Evolutionary conservation across 2,329 filamentous ascomycete genomes (phyloP).

Genomic region (Colletotrichum sp.): DNA sequence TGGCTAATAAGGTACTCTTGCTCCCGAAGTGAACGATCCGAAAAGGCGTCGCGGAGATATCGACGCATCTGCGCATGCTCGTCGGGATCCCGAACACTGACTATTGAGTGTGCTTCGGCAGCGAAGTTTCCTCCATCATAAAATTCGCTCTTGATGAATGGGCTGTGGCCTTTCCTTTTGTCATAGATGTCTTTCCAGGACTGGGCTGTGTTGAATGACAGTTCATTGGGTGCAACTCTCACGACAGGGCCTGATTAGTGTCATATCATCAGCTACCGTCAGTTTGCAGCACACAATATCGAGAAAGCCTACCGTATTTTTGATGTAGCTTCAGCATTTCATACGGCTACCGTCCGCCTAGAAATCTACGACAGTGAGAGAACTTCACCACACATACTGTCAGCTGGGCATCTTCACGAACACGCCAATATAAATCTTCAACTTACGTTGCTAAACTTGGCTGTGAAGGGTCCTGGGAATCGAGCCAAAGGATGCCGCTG

Average conservation of each 20-base stretch:
- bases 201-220: constrained; percentile 42
- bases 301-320: not conserved
- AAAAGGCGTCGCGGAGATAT: constrained; percentile 32
- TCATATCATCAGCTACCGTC: not conserved
- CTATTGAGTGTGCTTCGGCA: constrained; percentile 27
- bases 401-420: not conserved
- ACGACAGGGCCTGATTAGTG: constrained; percentile 45
- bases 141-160: constrained; percentile 29
- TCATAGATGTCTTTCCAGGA: constrained; percentile 46
- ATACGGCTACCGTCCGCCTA: not conserved
- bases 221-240: constrained; percentile 48
- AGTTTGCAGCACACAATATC: not conserved
- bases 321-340: not conserved
- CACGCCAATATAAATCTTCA: not conserved
- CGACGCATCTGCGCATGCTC: constrained; percentile 30
- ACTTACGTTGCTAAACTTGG: not conserved
- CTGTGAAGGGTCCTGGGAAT: not conserved
- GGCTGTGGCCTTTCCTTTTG: constrained; percentile 14
- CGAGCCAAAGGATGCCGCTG: not conserved
- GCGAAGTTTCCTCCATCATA: constrained; percentile 30
- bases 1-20: constrained; percentile 31
- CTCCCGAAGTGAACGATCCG: constrained; percentile 28
- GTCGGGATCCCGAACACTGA: constrained; percentile 29
- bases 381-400: not conserved
- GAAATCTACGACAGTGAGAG: not conserved